A percentile compares a stretch with the other conserved stretches of the same genome.
These are phyloP conservation scores for Pisolithus thermaeus DNA, from an alignment of 1,284 basidiomycete species.

Conservation along the genomic window DNA sequence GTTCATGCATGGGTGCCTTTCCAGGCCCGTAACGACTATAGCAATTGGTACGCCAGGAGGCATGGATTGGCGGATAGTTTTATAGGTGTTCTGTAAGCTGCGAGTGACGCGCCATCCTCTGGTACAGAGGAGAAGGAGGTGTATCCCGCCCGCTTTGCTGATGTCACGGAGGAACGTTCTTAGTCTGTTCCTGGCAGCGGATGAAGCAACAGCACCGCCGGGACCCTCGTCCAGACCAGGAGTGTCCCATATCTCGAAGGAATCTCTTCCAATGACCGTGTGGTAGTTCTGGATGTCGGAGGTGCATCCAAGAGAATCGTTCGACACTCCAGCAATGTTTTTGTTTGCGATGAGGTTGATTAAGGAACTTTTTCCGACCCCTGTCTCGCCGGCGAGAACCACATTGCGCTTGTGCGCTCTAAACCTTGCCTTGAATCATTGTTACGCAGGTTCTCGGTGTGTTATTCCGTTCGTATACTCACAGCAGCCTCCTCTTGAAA, in stretches of 20 bases:
- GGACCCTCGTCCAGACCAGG: constrained; percentile 26
- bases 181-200: constrained; percentile 20
- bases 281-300: constrained; percentile 16
- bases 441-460: neutral
- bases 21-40: constrained; percentile 27
- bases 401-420: constrained; percentile 16
- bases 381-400: constrained; percentile 26
- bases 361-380: constrained; percentile 28
- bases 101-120: constrained; percentile 23
- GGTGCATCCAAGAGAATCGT: constrained; percentile 22
- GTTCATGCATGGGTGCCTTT: constrained; percentile 29
- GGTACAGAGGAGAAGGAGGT: constrained; percentile 31
- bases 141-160: constrained; percentile 21
- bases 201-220: constrained; percentile 21
- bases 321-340: constrained; percentile 21
- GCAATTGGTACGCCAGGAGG: constrained; percentile 29
- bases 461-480: neutral
- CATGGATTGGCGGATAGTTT: constrained; percentile 23
- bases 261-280: constrained; percentile 12
- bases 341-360: constrained; percentile 25
- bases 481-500: neutral
- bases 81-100: constrained; percentile 25
- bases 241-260: constrained; percentile 27
- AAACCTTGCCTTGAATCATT: neutral
- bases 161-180: constrained; percentile 22